Base-by-base conservation (phyloP, 192 early-diverging fungal genomes). In the Coemansia sp. region DNA sequence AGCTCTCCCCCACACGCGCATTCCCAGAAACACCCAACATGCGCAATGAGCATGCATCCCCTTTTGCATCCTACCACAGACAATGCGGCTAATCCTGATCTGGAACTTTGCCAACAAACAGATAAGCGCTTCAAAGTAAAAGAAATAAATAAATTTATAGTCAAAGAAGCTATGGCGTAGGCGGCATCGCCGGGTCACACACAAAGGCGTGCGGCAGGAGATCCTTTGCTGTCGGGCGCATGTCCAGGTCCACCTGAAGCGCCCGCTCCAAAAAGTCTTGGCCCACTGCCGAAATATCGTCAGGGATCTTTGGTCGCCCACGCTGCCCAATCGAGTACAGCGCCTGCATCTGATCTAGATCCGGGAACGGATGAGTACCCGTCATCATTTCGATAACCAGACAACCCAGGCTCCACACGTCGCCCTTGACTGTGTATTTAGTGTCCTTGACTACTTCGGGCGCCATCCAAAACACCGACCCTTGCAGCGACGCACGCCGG, bases 391-490 rank as follows among this genome's bases (percentile, higher is more conserved):
- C 98, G n/a, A 98, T 90, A 0, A 96, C 88, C 68, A 98, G 86
- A 73, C 96, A 98, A 9, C 96, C 96, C 32, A 99, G 82, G 71
- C 91, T 90, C 96, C 95, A 97, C 39, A 96, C 93, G 71, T 96
- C 94, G 26, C 92, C 94, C 85, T 96, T 98, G 64, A 89, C 86
- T 8, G 93, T 94, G 73, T 97, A 98, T 38, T 92, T 89, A 4
- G 92, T 94, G 76, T 93, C 91, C 75, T 94, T 93, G 58, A 96
- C 93, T 6, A 98, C 95, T 80, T 98, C 98, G 23, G 96, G 98
- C n/a, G 98, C 96, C 96, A 98, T 98, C 98, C 97, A 99, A 78
- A 93, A 94, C 32, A 98, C 90, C 0, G 95, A 95, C 2, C 98
- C 98, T 84, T 98, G 95, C 64, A 98, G 74, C 47, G 95, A 96